These are phyloP conservation scores for Arabidopsis lyrata DNA, from an alignment of 441 rosid species.

Conservation along the genomic window DNA sequence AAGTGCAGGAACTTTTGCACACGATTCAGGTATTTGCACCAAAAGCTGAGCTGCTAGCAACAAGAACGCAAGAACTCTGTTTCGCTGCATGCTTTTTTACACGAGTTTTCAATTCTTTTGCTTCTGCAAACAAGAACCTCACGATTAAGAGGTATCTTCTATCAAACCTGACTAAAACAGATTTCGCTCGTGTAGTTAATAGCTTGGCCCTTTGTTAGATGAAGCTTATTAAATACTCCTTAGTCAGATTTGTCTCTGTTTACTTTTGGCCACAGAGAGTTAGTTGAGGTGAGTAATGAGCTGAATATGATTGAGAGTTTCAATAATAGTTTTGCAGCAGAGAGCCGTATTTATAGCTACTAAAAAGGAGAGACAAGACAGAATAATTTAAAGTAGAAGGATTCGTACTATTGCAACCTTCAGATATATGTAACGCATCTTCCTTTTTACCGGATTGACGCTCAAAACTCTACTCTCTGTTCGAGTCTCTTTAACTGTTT, in stretches of 20 bases:
- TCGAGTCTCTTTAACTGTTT: not conserved
- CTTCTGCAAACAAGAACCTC: constrained; percentile 30
- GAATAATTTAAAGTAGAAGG: constrained; percentile 29
- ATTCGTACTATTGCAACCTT: constrained; percentile 27
- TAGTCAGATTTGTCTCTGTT: not conserved
- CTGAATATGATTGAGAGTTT: constrained; percentile 15
- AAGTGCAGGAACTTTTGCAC: constrained; percentile 55
- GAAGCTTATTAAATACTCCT: constrained; percentile 35
- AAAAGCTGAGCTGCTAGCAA: constrained; percentile 46
- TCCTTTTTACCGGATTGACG: constrained; percentile 36
- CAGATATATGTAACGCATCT: constrained; percentile 29
- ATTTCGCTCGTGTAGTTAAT: constrained; percentile 21
- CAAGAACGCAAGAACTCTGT: constrained; percentile 31
- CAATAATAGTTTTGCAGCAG: constrained; percentile 2
- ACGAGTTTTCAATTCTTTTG: constrained; percentile 11
- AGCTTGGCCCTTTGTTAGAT: constrained; percentile 31
- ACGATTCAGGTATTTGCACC: constrained; percentile 41
- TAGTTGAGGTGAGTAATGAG: constrained; percentile 43
- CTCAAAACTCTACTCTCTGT: constrained; percentile 9
- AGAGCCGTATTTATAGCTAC: constrained; percentile 15
- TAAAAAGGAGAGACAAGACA: constrained; percentile 7
- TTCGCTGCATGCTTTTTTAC: constrained; percentile 32
- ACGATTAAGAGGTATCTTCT: not conserved
- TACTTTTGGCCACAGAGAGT: constrained; percentile 18
- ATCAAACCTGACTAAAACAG: constrained; percentile 5